phyloP scores from a whole-genome alignment of 345 rosid genomes.

The Dimocarpus longan region DNA sequence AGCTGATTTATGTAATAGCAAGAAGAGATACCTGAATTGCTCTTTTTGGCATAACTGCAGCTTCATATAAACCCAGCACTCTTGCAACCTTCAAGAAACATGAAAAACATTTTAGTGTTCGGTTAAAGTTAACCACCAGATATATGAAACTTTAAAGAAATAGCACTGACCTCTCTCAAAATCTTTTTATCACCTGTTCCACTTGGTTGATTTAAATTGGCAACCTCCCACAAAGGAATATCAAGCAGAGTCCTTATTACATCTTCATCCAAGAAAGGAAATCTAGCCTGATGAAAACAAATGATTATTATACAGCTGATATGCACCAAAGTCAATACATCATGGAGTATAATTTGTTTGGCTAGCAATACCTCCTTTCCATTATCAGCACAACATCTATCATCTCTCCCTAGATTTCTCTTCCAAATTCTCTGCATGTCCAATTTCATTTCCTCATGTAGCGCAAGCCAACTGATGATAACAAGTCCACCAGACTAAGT shows the following conservation, averaged over 20 bases:
- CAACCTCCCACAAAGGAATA: constrained; percentile 85
- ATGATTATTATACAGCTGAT: neutral
- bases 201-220: constrained; percentile 85
- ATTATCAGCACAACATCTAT: constrained; percentile 81
- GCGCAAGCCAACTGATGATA: constrained; percentile 67
- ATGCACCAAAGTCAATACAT: neutral
- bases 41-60: constrained; percentile 77
- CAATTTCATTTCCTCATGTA: constrained; percentile 92
- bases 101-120: constrained; percentile 5
- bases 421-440: constrained; percentile 99
- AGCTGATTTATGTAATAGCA: neutral
- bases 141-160: constrained; percentile 5
- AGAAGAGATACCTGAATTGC: constrained; percentile 76
- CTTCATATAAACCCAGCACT: constrained; percentile 78
- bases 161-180: constrained; percentile 70
- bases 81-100: constrained; percentile 64
- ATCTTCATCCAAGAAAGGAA: constrained; percentile 97
- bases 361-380: constrained; percentile 76
- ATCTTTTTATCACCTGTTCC: constrained; percentile 97
- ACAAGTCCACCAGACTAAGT: neutral
- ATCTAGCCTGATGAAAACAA: constrained; percentile 61
- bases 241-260: constrained; percentile 75
- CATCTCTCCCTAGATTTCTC: constrained; percentile 95
- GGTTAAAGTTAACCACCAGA: neutral
- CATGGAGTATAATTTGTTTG: neutral